Conservation (phyloP, 371 early-diverging fungal species). For the Homolaphlyctis polyrhiza region DNA sequence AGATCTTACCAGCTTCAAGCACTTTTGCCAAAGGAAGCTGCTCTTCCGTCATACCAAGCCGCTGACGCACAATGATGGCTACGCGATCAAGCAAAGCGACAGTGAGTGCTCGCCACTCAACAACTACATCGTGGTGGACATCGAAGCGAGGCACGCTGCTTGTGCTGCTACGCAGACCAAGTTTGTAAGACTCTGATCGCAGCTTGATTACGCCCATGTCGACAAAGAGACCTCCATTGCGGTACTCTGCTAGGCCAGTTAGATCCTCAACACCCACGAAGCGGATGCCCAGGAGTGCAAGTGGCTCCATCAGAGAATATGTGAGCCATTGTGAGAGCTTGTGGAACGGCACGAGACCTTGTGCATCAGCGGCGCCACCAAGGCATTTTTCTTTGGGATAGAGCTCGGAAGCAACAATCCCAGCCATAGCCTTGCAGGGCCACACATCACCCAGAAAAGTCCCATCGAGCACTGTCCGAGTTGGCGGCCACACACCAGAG, state of each 20-base stretch:
- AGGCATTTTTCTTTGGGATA: slow-evolving; percentile 1
- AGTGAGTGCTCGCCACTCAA: slow-evolving; percentile 92
- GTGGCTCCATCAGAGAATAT: slow-evolving; percentile 81
- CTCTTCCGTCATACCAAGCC: slow-evolving; percentile 45
- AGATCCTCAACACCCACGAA: slow-evolving; percentile 60
- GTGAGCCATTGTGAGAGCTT: slow-evolving; percentile 94
- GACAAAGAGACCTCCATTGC: slow-evolving; percentile 80
- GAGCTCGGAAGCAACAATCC: slow-evolving; percentile 10
- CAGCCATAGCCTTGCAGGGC: slow-evolving; percentile 55
- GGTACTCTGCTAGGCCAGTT: slow-evolving; percentile 89
- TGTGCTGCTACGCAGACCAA: too few relatives aligned
- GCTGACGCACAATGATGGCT: slow-evolving; percentile 57
- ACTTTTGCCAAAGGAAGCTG: slow-evolving; percentile 76
- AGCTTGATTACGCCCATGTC: slow-evolving; percentile 61
- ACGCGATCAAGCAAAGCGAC: slow-evolving; percentile 75
- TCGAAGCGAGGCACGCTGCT: slow-evolving; percentile 69
- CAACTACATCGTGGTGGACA: slow-evolving; percentile 72
- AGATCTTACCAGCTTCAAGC: slow-evolving; percentile 70
- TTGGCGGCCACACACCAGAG: slow-evolving; percentile 69
- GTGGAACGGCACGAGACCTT: slow-evolving; percentile 73
- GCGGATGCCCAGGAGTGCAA: slow-evolving; percentile 51
- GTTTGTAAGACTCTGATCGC: slow-evolving; percentile 13
- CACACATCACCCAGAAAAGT: slow-evolving; percentile 87
- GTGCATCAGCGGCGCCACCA: slow-evolving; percentile 9
- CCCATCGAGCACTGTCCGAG: slow-evolving; percentile 67